Percentiles rank a stretch among this genome's conserved stretches.
Evolutionary conservation across 208 protist species (phyloP).

Genomic region (Trypanosoma avium): DNA sequence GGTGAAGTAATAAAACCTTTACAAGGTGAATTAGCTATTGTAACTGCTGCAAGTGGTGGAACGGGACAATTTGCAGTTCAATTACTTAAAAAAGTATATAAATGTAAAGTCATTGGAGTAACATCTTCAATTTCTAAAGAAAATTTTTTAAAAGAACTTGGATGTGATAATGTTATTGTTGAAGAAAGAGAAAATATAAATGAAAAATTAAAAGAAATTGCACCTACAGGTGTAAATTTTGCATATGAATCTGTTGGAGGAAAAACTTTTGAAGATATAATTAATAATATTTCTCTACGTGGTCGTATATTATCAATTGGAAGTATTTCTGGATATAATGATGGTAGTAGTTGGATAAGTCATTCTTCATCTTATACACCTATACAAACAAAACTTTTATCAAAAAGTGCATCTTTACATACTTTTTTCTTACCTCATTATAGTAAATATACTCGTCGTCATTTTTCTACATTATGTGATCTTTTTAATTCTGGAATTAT

Average conservation of each 20-base stretch:
- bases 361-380: slow-evolving; percentile 19
- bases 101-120: slow-evolving; percentile 82
- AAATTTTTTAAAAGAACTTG: slow-evolving; percentile 65
- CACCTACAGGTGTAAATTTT: slow-evolving; percentile 77
- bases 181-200: slow-evolving; percentile 62
- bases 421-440: slow-evolving; percentile 89
- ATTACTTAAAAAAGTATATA: slow-evolving; percentile 81
- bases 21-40: slow-evolving; percentile 73
- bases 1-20: slow-evolving; percentile 64
- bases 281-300: slow-evolving; percentile 59
- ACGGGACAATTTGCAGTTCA: slow-evolving; percentile 91
- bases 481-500: slow-evolving; percentile 51
- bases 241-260: slow-evolving; percentile 93
- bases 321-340: slow-evolving; percentile 69
- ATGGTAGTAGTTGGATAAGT: slow-evolving; percentile 23
- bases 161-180: slow-evolving; percentile 83
- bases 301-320: slow-evolving; percentile 85
- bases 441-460: slow-evolving; percentile 52
- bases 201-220: slow-evolving; percentile 34
- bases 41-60: slow-evolving; percentile 89
- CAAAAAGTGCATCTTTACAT: slow-evolving; percentile 76
- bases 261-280: slow-evolving; percentile 60
- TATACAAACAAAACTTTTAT: slow-evolving; percentile 67
- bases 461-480: slow-evolving; percentile 66
- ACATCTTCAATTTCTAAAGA: slow-evolving; percentile 82